Evolutionary conservation across 176 grass and related monocot genomes (phyloP), one percentile per base, ranked within the genome.

Genomic region (Triticum turgidum): DNA sequence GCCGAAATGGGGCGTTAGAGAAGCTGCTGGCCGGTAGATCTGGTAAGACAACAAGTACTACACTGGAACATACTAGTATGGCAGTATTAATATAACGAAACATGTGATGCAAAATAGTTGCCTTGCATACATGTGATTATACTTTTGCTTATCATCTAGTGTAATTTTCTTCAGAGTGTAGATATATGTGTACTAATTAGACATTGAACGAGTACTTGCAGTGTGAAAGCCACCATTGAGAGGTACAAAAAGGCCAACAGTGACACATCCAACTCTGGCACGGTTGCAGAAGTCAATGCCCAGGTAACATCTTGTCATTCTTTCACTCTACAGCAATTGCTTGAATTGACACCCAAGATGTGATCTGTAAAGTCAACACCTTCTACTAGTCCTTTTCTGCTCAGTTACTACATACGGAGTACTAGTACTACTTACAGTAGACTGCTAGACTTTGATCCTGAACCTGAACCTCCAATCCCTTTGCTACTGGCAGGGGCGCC

Each of bases 161-260:
- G 3, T 76, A 45, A 59, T 85, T 33, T 59, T 3, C 20, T 69
- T 69, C 14, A 29, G 25, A 3, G 6, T 14, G 34, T 7, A 12
- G 13, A 24, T 25, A 25, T 25, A 25, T 25, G 25, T 25, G 25
- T 25, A 25, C 25, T 25, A 25, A 25, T 25, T 25, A 21, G 38
- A 17, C 25, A 44, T 11, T 68, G 63, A 68, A 68, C 49, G 17
- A 8, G 37, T 34, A 62, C 25, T 35, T 88, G 80, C 92, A 99
- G 97, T 86, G 97, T 99, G 77, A 99, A 94, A 83, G 76, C 91
- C 73, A 93, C 97, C 65, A 94, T 96, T 59, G 94, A 99, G 77
- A 96, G 94, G 87, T 99, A 99, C 82, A 99, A 99, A 54, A 98
- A 94, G 73, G 92, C 94, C 49, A 92, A 83, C 79, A 91, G 72